These are phyloP conservation scores for Gnomoniopsis smithogilvyi DNA, from an alignment of 2,329 filamentous ascomycete genomes.

Conservation along the genomic window DNA sequence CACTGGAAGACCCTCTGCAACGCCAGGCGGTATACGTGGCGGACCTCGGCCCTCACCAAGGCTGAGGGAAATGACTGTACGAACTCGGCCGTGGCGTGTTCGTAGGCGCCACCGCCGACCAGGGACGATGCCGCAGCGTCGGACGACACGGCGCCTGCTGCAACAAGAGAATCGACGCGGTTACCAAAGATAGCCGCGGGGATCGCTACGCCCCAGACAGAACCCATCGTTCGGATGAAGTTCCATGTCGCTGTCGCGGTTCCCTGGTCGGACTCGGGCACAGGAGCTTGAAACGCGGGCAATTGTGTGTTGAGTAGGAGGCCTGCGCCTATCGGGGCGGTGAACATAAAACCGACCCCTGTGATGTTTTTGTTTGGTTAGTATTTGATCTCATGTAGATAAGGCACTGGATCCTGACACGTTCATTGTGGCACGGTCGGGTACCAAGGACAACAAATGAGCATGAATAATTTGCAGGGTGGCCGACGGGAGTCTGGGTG, in stretches of 20 bases:
- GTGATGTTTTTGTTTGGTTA: too few species aligned
- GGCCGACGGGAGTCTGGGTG: too few species aligned
- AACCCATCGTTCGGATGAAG: conserved; percentile 42
- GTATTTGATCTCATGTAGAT: too few species aligned
- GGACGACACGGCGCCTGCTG: conserved; percentile 3
- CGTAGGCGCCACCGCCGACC: conserved; percentile 23
- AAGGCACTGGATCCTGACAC: too few species aligned
- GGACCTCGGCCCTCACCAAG: conserved; percentile 19
- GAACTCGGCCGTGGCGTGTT: conserved; percentile 22
- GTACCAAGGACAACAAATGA: too few species aligned
- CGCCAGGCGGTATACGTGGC: conserved; percentile 18
- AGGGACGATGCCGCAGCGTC: conserved; percentile 8
- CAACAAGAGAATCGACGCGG: background rate
- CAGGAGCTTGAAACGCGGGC: conserved; percentile 38
- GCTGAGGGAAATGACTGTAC: conserved; percentile 11
- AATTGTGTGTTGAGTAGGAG: conserved; percentile 39
- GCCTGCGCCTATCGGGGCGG: conserved; percentile 38
- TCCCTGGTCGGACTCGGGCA: conserved; percentile 33
- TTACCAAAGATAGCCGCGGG: conserved; percentile 37
- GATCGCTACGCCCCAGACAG: conserved; percentile 43
- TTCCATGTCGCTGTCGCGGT: conserved; percentile 34
- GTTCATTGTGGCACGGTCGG: too few species aligned
- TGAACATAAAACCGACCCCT: conserved; percentile 36
- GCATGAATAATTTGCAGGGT: too few species aligned
- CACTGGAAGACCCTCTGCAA: conserved; percentile 23